A percentile compares a stretch with the other conserved stretches of the same genome.
Conservation (phyloP, 1,284 basidiomycete species). For the Heterobasidion irregulare region DNA sequence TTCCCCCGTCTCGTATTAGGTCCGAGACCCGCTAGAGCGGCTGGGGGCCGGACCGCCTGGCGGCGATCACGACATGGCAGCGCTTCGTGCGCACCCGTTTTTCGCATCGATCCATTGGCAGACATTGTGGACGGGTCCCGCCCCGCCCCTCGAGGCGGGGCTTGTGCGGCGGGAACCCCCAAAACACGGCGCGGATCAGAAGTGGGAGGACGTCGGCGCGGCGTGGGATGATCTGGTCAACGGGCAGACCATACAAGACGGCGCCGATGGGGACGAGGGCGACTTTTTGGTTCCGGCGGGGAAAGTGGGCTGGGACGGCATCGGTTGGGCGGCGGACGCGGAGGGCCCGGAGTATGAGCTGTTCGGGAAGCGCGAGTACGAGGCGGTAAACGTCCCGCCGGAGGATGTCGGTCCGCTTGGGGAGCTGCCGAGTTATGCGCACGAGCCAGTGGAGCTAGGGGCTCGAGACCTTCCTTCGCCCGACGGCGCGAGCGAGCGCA, state of each 20-base stretch:
- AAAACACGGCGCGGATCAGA: conserved; percentile 22
- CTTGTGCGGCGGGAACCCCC: conserved; percentile 40
- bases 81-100: conserved; percentile 72
- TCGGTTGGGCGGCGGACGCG: conserved; percentile 42
- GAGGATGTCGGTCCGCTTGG: conserved; percentile 23
- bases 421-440: conserved; percentile 21
- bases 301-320: conserved; percentile 11
- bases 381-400: conserved; percentile 10
- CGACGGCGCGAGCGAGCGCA: conserved; percentile 3
- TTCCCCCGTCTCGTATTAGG: background rate
- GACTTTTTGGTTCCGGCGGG: conserved; percentile 14
- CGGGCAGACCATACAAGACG: conserved; percentile 13
- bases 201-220: conserved; percentile 42
- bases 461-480: background rate
- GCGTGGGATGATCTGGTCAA: conserved; percentile 46
- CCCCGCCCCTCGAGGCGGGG: conserved; percentile 50
- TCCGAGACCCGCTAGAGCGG: conserved; percentile 53
- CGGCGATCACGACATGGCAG: conserved; percentile 38
- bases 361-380: conserved; percentile 4
- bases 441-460: background rate
- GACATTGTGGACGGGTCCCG: conserved; percentile 63
- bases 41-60: conserved; percentile 54
- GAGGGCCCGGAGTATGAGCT: conserved; percentile 25
- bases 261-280: conserved; percentile 21
- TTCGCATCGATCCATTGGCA: conserved; percentile 66